Evolutionary conservation across 2,329 filamentous ascomycete species (phyloP), one percentile per base, ranked within the genome.

Genomic region (Claviceps cyperi): DNA sequence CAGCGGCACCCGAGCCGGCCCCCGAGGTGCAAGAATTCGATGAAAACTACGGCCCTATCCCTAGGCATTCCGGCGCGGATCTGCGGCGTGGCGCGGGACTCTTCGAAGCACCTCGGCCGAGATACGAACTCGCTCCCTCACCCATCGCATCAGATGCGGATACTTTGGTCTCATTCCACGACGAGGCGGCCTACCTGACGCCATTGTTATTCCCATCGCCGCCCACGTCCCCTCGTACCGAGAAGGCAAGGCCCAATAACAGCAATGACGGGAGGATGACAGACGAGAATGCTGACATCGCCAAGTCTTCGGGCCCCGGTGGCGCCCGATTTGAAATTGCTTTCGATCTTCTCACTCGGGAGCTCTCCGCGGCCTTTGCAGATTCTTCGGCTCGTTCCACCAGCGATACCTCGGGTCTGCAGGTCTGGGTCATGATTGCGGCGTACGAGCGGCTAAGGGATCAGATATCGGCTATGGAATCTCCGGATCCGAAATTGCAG

Each of bases 341-440:
- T 47, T 60, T 76, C 9, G 69, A 76, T 48, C 64, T 79, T 2
- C 64, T 79, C 39, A 70, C 68, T 4, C 66, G 66, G 19, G 74
- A 78, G 53, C 62, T 79, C 8, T 68, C 71, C 1, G 68, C 69
- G 0, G 69, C 69, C 0, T 55, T 73, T 39, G 49, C 60, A 46
- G 53, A 62, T 43, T 37, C 59, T 48, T 49, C 60, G 8, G 50
- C 52, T 8, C 60, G 48, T 51, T 58, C 19, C 17, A 15, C 59
- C 50, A 39, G 54, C 2, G 65, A 71, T 37, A 65, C 67, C 0
- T 68, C 74, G 14, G 68, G 70, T 1, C 57, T 78, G 40, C 75
- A 78, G 57, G 59, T 78, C 17, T 73, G 72, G 69, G 66, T 74
- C 43, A 78, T 78, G 75, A 78, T 78, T 47, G 75, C 78, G 55